Percentiles rank a stretch among this genome's conserved stretches.
phyloP scores from a whole-genome alignment of 352 stramenopile genomes.

The Aphanomyces astaci region DNA sequence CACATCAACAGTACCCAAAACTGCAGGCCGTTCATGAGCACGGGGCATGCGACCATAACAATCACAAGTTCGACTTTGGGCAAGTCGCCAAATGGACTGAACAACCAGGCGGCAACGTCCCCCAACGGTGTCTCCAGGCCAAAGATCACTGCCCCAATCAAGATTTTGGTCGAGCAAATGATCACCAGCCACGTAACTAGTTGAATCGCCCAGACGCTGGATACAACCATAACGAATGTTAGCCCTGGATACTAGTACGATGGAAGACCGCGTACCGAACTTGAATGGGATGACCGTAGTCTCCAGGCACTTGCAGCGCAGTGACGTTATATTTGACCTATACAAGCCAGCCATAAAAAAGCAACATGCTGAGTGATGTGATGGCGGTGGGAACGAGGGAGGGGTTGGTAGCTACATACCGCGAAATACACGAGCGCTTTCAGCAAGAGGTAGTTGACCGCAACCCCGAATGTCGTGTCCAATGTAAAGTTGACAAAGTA shows the following conservation, averaged over 20 bases:
- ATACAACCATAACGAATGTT: too few relatives aligned
- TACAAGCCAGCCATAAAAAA: neutral
- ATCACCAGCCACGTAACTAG: conserved; percentile 71
- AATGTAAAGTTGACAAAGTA: conserved; percentile 88
- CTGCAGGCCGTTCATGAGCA: conserved; percentile 82
- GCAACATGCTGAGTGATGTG: too few relatives aligned
- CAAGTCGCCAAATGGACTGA: conserved; percentile 53
- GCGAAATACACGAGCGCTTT: conserved; percentile 47
- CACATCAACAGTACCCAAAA: too few relatives aligned
- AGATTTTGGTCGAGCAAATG: conserved; percentile 68
- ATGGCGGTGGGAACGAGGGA: too few relatives aligned
- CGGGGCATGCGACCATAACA: conserved; percentile 85
- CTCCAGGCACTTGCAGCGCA: conserved; percentile 50
- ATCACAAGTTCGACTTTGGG: conserved; percentile 66
- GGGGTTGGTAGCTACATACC: conserved; percentile 16
- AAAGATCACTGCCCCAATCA: conserved; percentile 72
- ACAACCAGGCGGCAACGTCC: conserved; percentile 51
- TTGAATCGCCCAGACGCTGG: conserved; percentile 66
- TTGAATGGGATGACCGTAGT: conserved; percentile 70
- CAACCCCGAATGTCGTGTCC: conserved; percentile 76
- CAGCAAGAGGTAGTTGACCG: conserved; percentile 77
- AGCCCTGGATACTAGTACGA: too few relatives aligned
- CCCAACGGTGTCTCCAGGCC: conserved; percentile 56
- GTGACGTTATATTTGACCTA: conserved; percentile 29
- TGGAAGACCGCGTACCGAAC: conserved; percentile 35